Percentiles rank a stretch among this genome's conserved stretches.
phyloP scores from a whole-genome alignment of 768 basidiomycete genomes.

The Fomitopsis serialis region DNA sequence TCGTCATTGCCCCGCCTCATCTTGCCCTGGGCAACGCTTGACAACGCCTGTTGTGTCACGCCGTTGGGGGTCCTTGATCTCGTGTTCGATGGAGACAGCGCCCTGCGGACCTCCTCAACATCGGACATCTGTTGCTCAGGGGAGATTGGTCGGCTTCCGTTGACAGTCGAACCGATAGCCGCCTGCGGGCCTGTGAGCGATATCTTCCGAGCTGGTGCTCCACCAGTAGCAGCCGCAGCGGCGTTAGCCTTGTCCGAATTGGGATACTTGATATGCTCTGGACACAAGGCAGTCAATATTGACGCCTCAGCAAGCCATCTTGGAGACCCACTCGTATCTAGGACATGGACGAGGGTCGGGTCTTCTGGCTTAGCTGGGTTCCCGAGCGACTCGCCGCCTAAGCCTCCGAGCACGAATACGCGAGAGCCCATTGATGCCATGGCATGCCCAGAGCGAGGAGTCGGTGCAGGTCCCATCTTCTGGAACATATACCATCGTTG shows the following conservation, averaged over 20 bases:
- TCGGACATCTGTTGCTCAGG: slow-evolving; percentile 44
- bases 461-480: slow-evolving; percentile 97
- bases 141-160: slow-evolving; percentile 54
- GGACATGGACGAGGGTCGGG: slow-evolving; percentile 75
- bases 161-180: slow-evolving; percentile 1
- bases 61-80: slow-evolving; percentile 41
- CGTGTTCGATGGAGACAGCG: slow-evolving; percentile 55
- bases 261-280: slow-evolving; percentile 93
- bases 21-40: slow-evolving; percentile 46
- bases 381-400: slow-evolving; percentile 86
- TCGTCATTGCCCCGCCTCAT: slow-evolving; percentile 36
- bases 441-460: slow-evolving; percentile 92
- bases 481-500: slow-evolving; percentile 99
- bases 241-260: slow-evolving; percentile 44
- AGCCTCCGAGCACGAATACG: slow-evolving; percentile 91
- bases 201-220: slow-evolving; percentile 40
- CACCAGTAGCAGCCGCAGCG: slow-evolving; percentile 25
- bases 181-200: slow-evolving; percentile 33
- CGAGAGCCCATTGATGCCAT: slow-evolving; percentile 90
- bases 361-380: slow-evolving; percentile 71
- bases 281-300: background rate
- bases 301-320: background rate
- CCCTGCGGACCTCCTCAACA: slow-evolving; percentile 55
- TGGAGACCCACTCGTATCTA: slow-evolving; percentile 82
- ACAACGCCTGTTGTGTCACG: slow-evolving; percentile 28